Evolutionary conservation across 768 basidiomycete species (phyloP).

Genomic region (Trametes punicea): DNA sequence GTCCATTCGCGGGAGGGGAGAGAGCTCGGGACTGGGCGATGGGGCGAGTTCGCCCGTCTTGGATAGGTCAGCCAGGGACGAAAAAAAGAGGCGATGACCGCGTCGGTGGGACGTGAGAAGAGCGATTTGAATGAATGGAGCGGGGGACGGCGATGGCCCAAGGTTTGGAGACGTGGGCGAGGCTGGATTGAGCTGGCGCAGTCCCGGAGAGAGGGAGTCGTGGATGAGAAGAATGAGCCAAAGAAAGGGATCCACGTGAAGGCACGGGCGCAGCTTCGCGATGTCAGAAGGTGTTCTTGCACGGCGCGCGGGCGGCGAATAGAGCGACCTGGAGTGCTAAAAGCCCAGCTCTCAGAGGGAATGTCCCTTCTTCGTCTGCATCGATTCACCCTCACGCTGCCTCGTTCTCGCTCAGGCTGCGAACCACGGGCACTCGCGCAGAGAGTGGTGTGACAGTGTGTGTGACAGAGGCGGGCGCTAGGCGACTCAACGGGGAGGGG

Average conservation of each 20-base stretch:
- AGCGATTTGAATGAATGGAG: conserved; percentile 1
- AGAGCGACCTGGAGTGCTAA: neutral
- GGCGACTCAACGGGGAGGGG: neutral
- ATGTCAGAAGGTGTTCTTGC: neutral
- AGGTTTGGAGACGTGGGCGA: conserved; percentile 8
- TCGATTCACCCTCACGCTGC: neutral
- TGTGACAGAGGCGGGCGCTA: neutral
- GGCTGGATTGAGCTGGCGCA: neutral
- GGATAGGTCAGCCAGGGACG: no score
- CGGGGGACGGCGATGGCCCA: no score
- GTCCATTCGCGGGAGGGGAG: no score
- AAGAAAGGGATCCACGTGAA: conserved; percentile 2
- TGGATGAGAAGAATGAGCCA: conserved; percentile 7
- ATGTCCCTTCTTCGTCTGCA: no score
- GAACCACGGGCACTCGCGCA: neutral
- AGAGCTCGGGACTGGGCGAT: no score
- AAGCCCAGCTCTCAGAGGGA: no score
- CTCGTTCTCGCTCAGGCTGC: neutral
- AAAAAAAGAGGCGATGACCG: neutral
- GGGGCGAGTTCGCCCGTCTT: no score
- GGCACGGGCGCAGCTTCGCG: neutral
- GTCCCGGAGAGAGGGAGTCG: conserved; percentile 5
- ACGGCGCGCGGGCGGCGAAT: neutral
- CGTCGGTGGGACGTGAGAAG: no score
- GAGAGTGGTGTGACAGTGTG: neutral